A percentile compares a stretch with the other conserved stretches of the same genome.
These are phyloP conservation scores for Boehmeria nivea DNA, from an alignment of 306 rosid genomes.

Conservation along the genomic window DNA sequence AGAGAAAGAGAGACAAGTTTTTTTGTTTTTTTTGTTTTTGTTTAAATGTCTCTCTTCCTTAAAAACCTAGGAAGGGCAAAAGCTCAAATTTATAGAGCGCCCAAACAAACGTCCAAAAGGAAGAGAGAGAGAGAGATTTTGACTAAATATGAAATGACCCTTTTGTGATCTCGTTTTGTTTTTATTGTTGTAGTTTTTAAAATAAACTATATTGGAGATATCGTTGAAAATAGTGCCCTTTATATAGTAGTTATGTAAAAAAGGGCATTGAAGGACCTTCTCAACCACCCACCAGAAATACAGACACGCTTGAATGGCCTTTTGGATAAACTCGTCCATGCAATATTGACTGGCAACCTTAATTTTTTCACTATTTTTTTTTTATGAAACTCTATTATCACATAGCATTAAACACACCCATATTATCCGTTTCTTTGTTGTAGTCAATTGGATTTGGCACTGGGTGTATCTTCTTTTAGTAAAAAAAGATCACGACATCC, in stretches of 20 bases:
- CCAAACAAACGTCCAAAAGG: background rate
- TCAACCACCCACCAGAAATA: slow-evolving; percentile 52
- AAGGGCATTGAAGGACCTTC: slow-evolving; percentile 27
- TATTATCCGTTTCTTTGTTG: background rate
- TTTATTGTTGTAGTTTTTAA: background rate
- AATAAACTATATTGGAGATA: slow-evolving; percentile 25
- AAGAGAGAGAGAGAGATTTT: slow-evolving; percentile 8
- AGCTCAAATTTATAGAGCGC: background rate
- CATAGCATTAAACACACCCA: background rate
- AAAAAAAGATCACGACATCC: background rate
- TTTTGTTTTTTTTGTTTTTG: background rate
- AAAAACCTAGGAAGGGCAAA: no score
- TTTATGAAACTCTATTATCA: background rate
- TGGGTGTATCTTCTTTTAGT: background rate
- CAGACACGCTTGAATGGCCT: slow-evolving; percentile 35
- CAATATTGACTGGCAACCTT: background rate
- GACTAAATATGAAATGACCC: background rate
- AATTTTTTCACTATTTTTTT: background rate
- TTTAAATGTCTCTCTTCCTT: no score
- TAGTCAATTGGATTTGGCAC: background rate
- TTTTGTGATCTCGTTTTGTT: background rate
- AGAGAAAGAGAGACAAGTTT: background rate
- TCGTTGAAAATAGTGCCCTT: slow-evolving; percentile 26
- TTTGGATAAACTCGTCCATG: background rate
- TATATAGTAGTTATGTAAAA: background rate